A percentile compares a stretch with the other conserved stretches of the same genome.
These are phyloP conservation scores for Fraxinus platypoda DNA, from an alignment of 305 asterid species.

Conservation along the genomic window DNA sequence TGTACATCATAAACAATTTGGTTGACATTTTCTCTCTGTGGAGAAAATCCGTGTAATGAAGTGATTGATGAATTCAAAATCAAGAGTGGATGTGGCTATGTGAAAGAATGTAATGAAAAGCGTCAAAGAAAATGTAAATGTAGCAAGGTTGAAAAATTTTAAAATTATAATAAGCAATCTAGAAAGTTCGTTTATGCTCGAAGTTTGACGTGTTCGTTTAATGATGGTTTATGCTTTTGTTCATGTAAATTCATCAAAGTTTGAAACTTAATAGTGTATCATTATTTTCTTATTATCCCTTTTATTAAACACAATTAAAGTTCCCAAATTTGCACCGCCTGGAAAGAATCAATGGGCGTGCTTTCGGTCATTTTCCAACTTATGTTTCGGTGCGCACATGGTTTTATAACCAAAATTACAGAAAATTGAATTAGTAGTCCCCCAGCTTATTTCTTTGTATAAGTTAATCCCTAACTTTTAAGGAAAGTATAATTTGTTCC, in stretches of 20 bases:
- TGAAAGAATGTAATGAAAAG: no score
- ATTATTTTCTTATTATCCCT: not conserved
- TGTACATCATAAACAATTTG: no score
- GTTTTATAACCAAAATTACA: not conserved
- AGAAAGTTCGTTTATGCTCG: not conserved
- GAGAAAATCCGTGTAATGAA: no score
- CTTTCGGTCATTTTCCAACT: not conserved
- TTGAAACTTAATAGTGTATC: not conserved
- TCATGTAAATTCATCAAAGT: no score
- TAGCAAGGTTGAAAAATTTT: no score
- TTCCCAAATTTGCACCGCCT: not conserved
- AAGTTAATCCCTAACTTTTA: not conserved
- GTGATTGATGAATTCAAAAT: no score
- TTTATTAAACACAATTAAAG: not conserved
- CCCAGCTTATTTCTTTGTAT: not conserved
- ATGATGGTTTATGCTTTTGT: not conserved
- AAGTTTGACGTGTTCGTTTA: not conserved
- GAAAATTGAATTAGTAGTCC: not conserved
- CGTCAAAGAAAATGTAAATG: no score
- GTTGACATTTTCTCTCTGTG: no score
- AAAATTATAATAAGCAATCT: no score
- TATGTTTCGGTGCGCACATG: not conserved
- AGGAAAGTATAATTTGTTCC: not conserved
- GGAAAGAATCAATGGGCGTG: not conserved
- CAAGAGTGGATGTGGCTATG: no score